Percentiles rank a stretch among this genome's conserved stretches.
phyloP scores from a whole-genome alignment of 371 early-diverging fungal genomes.

The Dipsacomyces acuminosporus region DNA sequence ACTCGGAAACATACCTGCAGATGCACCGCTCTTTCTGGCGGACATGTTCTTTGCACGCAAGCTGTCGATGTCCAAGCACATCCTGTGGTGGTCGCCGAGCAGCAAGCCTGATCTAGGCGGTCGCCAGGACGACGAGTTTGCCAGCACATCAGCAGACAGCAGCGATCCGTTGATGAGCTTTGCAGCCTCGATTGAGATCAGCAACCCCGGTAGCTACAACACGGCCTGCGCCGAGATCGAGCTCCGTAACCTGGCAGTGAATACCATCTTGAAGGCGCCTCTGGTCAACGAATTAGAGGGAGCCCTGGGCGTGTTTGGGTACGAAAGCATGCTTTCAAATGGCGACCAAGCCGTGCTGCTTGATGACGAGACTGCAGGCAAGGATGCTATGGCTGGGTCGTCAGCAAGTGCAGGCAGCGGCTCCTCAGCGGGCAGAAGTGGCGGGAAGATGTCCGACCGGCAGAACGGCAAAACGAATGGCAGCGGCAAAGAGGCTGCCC shows the following conservation, averaged over 20 bases:
- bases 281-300: constrained; percentile 77
- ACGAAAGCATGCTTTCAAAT: constrained; percentile 36
- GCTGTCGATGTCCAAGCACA: constrained; percentile 64
- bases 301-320: constrained; percentile 51
- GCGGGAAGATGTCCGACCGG: too few species aligned
- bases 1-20: constrained; percentile 80
- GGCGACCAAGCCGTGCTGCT: constrained; percentile 6
- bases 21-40: constrained; percentile 68
- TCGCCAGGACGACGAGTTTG: constrained; percentile 56
- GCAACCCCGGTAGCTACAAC: constrained; percentile 67
- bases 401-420: neutral
- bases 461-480: too few species aligned
- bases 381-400: constrained; percentile 44
- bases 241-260: constrained; percentile 74
- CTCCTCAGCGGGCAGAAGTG: neutral
- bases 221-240: constrained; percentile 81
- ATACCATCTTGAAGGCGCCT: constrained; percentile 62
- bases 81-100: constrained; percentile 88
- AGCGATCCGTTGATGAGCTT: constrained; percentile 1
- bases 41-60: constrained; percentile 82
- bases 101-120: constrained; percentile 87
- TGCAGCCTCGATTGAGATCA: constrained; percentile 54
- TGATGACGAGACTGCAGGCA: constrained; percentile 9
- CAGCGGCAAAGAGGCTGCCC: neutral
- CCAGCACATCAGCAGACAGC: constrained; percentile 3